Evolutionary conservation across 1,139 yeast genomes (phyloP), one percentile per base, ranked within the genome.

Genomic region (Taiozyma sp.): DNA sequence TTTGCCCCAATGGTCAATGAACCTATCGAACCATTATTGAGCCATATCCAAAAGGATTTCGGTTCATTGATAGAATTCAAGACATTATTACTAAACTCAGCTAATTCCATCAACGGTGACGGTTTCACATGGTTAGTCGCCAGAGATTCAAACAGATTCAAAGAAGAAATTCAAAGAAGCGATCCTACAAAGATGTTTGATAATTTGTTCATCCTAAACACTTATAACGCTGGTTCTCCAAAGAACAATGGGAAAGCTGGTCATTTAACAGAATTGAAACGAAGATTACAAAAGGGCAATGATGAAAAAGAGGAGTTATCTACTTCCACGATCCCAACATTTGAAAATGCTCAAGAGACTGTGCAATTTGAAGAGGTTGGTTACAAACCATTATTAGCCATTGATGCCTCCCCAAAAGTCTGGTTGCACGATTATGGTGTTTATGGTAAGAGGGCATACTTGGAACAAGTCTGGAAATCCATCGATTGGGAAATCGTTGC

Each of bases 71-170:
- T 72, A 19, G 92, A 87, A 67, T 85, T 87, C 65, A 77, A 83
- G 61, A 80, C 85, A 4, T 70, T 85, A 50, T 66, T 87, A 46
- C 63, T 85, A 53, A 78, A 83, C 57, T 80, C 91, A 1, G 85
- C 86, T 19, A 66, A 70, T 48, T 79, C 84, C 14, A 80, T 84
- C 53, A 81, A 83, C 55, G 93, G 95, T 48, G 90, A 87, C 64
- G 95, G 95, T 2, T 76, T 72, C 60, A 81, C 87, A 3, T 87
- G 93, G 93, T 66, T 84, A 34, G 82, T 83, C n/a, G 87, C 87
- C 2, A 81, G 80, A 60, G 47, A 58, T 57, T 43, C 49, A 57
- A 55, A 65, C 12, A 49, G 68, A 51, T 54, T 66, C 16, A 49
- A 46, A 40, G 52, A 57, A 34, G 57, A 66, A 19, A 8, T 28